Conservation (phyloP, 257 asterid genomes). For the Linaria vulgaris region DNA sequence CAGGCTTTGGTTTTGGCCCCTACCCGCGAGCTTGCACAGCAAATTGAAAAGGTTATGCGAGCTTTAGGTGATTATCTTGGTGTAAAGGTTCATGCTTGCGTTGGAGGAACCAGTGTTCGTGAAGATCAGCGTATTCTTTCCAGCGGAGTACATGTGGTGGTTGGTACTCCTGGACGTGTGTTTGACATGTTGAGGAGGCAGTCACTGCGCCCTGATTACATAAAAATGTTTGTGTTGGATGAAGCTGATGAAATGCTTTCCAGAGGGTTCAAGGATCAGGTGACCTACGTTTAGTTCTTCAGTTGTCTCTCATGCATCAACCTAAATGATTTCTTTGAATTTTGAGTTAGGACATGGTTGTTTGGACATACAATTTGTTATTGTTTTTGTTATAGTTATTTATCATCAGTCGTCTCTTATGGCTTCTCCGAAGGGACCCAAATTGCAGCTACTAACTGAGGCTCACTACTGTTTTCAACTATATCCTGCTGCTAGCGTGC, state of each 20-base stretch:
- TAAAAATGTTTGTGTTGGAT: conserved; percentile 62
- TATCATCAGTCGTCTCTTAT: no score
- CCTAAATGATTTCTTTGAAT: no score
- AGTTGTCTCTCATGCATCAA: no score
- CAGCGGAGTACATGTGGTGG: conserved; percentile 64
- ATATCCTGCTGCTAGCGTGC: no score
- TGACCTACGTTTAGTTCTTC: conserved; percentile 2
- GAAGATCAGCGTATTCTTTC: conserved; percentile 63
- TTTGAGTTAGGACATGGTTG: no score
- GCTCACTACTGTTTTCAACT: no score
- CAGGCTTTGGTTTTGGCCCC: conserved; percentile 73
- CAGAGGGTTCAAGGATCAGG: conserved; percentile 72
- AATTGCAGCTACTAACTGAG: no score
- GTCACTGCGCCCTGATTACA: conserved; percentile 56
- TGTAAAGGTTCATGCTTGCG: conserved; percentile 65
- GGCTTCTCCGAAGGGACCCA: no score
- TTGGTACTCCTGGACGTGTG: conserved; percentile 72
- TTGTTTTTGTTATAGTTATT: no score
- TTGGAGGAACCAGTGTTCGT: conserved; percentile 62
- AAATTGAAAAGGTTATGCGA: conserved; percentile 68
- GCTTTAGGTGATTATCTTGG: conserved; percentile 67
- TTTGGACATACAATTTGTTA: no score
- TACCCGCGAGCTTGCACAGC: conserved; percentile 65
- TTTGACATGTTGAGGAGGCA: conserved; percentile 59
- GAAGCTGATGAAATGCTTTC: conserved; percentile 74